phyloP scores from a whole-genome alignment of 768 basidiomycete species.

The Boletus huronensis region DNA sequence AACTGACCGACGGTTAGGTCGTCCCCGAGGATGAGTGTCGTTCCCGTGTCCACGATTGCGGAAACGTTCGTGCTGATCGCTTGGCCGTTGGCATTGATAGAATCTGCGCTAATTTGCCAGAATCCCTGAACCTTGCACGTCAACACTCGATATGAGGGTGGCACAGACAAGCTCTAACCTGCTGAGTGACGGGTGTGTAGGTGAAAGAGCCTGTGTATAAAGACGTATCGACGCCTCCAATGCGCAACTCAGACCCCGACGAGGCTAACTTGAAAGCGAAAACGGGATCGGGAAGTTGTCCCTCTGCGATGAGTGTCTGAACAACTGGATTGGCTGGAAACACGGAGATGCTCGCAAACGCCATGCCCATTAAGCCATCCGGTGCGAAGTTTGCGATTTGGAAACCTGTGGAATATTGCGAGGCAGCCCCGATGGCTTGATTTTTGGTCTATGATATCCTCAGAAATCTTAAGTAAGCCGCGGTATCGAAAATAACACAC shows the following conservation, averaged over 20 bases:
- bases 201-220: conserved; percentile 39
- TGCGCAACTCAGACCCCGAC: conserved; percentile 33
- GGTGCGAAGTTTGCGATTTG: conserved; percentile 13
- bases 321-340: conserved; percentile 37
- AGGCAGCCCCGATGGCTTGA: conserved; percentile 25
- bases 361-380: conserved; percentile 42
- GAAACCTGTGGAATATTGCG: conserved; percentile 16
- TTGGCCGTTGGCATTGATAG: conserved; percentile 23
- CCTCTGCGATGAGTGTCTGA: conserved; percentile 42
- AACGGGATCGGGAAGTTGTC: conserved; percentile 28
- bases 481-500: conserved; percentile 6
- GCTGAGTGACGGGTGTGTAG: conserved; percentile 31
- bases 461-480: neutral
- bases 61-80: conserved; percentile 2
- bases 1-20: conserved; percentile 31
- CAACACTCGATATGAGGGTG: neutral
- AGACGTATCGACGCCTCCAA: conserved; percentile 41
- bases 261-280: conserved; percentile 41
- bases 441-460: conserved; percentile 20
- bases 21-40: conserved; percentile 42
- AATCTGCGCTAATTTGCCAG: conserved; percentile 21
- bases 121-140: conserved; percentile 15
- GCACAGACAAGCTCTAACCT: conserved; percentile 19
- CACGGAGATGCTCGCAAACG: conserved; percentile 36
- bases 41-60: conserved; percentile 50